phyloP scores from a whole-genome alignment of 2,329 filamentous ascomycete species.

The Paecilomyces sp. region DNA sequence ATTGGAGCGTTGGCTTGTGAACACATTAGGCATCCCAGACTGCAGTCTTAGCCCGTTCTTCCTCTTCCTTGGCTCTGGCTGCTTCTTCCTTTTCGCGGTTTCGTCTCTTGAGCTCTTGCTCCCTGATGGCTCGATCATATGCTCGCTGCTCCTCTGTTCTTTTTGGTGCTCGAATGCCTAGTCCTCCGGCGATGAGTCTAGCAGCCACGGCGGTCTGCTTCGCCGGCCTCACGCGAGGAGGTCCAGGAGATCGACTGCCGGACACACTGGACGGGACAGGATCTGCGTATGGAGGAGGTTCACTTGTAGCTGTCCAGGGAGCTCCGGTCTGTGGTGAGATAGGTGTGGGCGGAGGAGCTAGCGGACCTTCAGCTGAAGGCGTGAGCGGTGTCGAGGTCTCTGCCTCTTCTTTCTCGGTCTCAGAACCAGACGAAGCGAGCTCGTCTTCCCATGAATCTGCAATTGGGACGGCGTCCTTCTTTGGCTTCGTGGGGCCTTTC shows the following conservation, averaged over 20 bases:
- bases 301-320: background rate
- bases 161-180: constrained; percentile 74
- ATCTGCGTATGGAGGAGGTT: constrained; percentile 1
- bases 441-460: constrained; percentile 77
- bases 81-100: constrained; percentile 65
- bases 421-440: constrained; percentile 42
- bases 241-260: constrained; percentile 5
- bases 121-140: constrained; percentile 73
- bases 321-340: constrained; percentile 43
- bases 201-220: constrained; percentile 90
- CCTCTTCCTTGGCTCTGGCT: constrained; percentile 55
- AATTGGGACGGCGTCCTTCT: constrained; percentile 31
- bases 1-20: background rate
- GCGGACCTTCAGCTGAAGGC: constrained; percentile 21
- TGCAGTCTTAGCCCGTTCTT: constrained; percentile 69
- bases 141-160: constrained; percentile 82
- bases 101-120: constrained; percentile 73
- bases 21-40: constrained; percentile 64
- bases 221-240: constrained; percentile 54
- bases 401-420: constrained; percentile 23
- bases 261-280: constrained; percentile 10
- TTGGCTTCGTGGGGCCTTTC: constrained; percentile 12
- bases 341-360: constrained; percentile 61
- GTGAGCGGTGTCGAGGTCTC: constrained; percentile 9
- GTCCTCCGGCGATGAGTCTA: constrained; percentile 78